Evolutionary conservation across 129 eudicot genomes (phyloP), one percentile per base, ranked within the genome.

Genomic region (Glebionis coronaria): DNA sequence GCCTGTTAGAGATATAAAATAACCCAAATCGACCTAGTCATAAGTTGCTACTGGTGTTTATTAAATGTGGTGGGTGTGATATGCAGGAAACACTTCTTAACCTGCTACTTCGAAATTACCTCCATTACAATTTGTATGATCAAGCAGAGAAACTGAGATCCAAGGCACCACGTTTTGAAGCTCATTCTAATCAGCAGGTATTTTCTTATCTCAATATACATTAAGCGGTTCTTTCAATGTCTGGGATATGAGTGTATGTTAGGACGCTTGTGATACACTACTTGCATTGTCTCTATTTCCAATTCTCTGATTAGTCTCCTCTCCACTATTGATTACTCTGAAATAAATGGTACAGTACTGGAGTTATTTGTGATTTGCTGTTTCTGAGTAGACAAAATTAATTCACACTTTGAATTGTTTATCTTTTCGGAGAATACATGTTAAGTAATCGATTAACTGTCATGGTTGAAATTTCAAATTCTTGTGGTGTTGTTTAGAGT

Each of bases 121-220:
- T 93, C 63, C 95, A 88, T 47, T 89, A 93, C 84, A 93, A 93
- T 81, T 61, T 93, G 42, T 93, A 86, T 83, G 98, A 93, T 77
- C 92, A 88, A 77, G 98, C 98, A 4, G 97, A 93, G 80, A 89
- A 93, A 74, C 77, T 93, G 79, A 88, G 97, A 71, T 88, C 98
- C 7, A 93, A 89, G 88, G 98, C 98, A 35, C 98, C 97, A 1
- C 95, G 90, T 66, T 93, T 93, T 79, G 95, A 90, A 75, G 98
- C 97, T 20, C 98, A 93, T 76, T 93, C 98, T 44, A 93, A 93
- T 79, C 98, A 89, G 84, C 97, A 93, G 98, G 98, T 76, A 78
- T 70, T 52, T 74, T 23, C 28, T 20, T 5, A 25, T 23, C 61
- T 56, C 9, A 21, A 1, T 53, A 18, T 40, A 13, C 12, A 44